A percentile compares a stretch with the other conserved stretches of the same genome.
Evolutionary conservation across 2,329 filamentous ascomycete genomes (phyloP).

Genomic region (Cryphonectria nitschkei): DNA sequence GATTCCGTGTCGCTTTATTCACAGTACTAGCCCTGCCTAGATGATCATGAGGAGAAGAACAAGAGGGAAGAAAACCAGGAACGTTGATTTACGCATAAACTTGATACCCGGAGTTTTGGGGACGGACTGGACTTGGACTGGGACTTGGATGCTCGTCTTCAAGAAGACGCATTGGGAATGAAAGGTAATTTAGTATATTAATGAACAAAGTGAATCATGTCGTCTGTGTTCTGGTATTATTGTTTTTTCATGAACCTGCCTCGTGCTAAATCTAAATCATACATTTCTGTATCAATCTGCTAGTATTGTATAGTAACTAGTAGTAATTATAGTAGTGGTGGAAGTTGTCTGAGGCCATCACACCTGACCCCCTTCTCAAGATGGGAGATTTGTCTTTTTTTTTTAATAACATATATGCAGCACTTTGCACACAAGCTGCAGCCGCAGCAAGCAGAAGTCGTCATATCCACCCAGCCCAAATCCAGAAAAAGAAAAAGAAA

Average conservation of each 20-base stretch:
- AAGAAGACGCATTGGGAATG: background rate
- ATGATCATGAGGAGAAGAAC: background rate
- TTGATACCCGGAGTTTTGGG: slow-evolving; percentile 26
- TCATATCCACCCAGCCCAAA: background rate
- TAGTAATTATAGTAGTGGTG: background rate
- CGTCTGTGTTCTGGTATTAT: background rate
- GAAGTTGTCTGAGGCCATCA: background rate
- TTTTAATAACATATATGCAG: background rate
- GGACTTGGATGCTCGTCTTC: background rate
- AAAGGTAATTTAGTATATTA: background rate
- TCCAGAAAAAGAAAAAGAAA: background rate
- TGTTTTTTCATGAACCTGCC: background rate
- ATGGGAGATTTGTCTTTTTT: slow-evolving; percentile 13
- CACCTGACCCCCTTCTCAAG: background rate
- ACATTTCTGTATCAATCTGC: background rate
- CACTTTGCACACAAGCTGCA: slow-evolving; percentile 23
- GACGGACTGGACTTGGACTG: background rate
- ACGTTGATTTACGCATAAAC: background rate
- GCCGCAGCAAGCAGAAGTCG: slow-evolving; percentile 4
- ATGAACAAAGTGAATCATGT: background rate
- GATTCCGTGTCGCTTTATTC: slow-evolving; percentile 28
- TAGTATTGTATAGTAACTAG: background rate
- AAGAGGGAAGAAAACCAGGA: background rate
- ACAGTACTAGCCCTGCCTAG: slow-evolving; percentile 6
- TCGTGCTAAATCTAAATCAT: background rate